Evolutionary conservation across 2,329 filamentous ascomycete species (phyloP).

Genomic region (Fusarium citri): DNA sequence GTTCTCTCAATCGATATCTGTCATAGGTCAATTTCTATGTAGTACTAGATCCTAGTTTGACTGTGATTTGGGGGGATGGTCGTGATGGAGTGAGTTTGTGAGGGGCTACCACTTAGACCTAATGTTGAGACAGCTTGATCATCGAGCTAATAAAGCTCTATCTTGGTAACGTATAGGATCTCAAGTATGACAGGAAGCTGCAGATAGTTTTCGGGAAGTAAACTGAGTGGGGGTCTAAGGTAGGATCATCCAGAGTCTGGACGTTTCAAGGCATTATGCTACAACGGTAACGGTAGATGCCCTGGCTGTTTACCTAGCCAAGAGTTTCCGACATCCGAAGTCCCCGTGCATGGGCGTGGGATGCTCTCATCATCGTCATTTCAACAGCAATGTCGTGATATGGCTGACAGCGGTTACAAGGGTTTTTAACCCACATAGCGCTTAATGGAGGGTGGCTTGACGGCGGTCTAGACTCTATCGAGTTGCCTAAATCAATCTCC

Average conservation of each 20-base stretch:
- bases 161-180: background rate
- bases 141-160: background rate
- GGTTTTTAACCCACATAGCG: slow-evolving; percentile 41
- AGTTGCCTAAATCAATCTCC: slow-evolving; percentile 30
- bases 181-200: background rate
- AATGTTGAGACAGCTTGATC: background rate
- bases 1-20: too few species aligned
- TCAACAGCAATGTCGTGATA: slow-evolving; percentile 44
- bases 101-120: background rate
- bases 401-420: slow-evolving; percentile 37
- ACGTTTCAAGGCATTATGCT: slow-evolving; percentile 19
- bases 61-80: background rate
- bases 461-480: slow-evolving; percentile 15
- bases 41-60: background rate
- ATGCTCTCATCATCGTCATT: slow-evolving; percentile 40
- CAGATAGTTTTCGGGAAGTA: background rate
- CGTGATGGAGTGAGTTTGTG: background rate
- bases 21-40: background rate
- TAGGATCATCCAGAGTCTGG: background rate
- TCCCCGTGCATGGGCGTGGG: slow-evolving; percentile 28
- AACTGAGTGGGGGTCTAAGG: slow-evolving; percentile 21
- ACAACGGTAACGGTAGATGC: background rate
- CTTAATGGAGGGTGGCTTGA: slow-evolving; percentile 26
- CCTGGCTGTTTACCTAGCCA: background rate
- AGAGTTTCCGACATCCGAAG: slow-evolving; percentile 31